Evolutionary conservation across 495 filamentous ascomycete genomes (phyloP).

Genomic region (Eremomyces bilateralis): DNA sequence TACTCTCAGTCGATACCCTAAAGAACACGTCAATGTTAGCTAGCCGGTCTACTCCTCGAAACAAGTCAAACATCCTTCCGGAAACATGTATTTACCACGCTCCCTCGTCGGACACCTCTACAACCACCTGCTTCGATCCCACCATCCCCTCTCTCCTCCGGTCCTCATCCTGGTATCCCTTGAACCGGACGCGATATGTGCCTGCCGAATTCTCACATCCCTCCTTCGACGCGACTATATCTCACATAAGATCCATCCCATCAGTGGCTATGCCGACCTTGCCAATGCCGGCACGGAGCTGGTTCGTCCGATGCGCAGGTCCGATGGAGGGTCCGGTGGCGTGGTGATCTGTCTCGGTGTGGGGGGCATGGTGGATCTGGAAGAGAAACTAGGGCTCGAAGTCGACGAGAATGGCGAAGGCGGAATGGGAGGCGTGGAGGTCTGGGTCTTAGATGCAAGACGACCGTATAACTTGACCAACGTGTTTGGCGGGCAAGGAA

Average conservation of each 20-base stretch:
- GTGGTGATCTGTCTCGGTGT: conserved; percentile 83
- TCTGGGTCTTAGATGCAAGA: conserved; percentile 83
- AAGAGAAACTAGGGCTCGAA: conserved; percentile 44
- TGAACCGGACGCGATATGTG: conserved; percentile 89
- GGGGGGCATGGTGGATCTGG: conserved; percentile 74
- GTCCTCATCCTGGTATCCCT: conserved; percentile 86
- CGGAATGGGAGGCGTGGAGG: conserved; percentile 53
- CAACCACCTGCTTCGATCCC: conserved; percentile 56
- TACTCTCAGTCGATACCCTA: not conserved
- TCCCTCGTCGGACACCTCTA: conserved; percentile 76
- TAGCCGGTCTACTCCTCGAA: not conserved
- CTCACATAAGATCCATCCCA: conserved; percentile 90
- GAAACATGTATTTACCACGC: conserved; percentile 81
- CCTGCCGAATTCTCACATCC: conserved; percentile 76
- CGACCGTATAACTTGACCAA: conserved; percentile 90
- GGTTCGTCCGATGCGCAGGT: conserved; percentile 61
- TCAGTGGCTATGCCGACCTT: conserved; percentile 82
- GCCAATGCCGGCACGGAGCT: conserved; percentile 52
- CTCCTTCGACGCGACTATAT: conserved; percentile 93
- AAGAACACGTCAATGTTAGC: not conserved
- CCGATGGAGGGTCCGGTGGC: conserved; percentile 58
- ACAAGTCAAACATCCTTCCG: not conserved
- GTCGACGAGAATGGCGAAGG: conserved; percentile 28
- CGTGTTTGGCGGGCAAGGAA: conserved; percentile 43
- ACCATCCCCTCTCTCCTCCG: conserved; percentile 65